A percentile compares a stretch with the other conserved stretches of the same genome.
These are phyloP conservation scores for Schwanniomyces sp. DNA, from an alignment of 805 yeast species.

Conservation along the genomic window DNA sequence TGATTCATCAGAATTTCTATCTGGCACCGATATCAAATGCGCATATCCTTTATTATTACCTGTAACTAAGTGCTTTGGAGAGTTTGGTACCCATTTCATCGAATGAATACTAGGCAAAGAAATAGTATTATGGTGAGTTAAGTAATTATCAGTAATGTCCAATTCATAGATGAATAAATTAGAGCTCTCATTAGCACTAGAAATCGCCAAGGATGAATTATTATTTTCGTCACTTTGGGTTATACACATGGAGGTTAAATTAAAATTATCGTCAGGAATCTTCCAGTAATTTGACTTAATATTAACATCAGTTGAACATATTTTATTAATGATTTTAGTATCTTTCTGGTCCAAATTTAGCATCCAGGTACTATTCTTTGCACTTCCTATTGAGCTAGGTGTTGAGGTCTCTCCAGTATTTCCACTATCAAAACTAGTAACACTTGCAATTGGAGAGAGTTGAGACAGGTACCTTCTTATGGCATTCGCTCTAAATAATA, in stretches of 20 bases:
- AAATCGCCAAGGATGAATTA: conserved; percentile 49
- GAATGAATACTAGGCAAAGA: conserved; percentile 55
- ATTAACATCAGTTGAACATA: conserved; percentile 41
- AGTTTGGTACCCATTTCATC: conserved; percentile 51
- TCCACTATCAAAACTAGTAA: neutral
- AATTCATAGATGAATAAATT: conserved; percentile 55
- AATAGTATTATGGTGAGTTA: conserved; percentile 62
- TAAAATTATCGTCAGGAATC: conserved; percentile 42
- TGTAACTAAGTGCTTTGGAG: conserved; percentile 49
- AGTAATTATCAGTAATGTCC: conserved; percentile 34
- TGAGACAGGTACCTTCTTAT: conserved; percentile 24
- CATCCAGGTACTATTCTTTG: conserved; percentile 24
- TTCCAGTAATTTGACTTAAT: conserved; percentile 47
- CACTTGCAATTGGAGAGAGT: conserved; percentile 19
- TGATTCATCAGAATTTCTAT: conserved; percentile 16
- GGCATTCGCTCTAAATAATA: conserved; percentile 43
- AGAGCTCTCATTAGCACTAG: conserved; percentile 45
- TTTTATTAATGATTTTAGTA: conserved; percentile 38
- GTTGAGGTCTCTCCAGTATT: neutral
- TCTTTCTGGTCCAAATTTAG: conserved; percentile 24
- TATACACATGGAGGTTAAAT: conserved; percentile 45
- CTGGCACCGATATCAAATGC: conserved; percentile 69
- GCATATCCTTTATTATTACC: conserved; percentile 79
- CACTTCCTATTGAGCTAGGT: neutral
- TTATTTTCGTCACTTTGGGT: conserved; percentile 11